Evolutionary conservation across 2,329 filamentous ascomycete species (phyloP), one percentile per base, ranked within the genome.

Genomic region (Colletotrichum orchidophilum): DNA sequence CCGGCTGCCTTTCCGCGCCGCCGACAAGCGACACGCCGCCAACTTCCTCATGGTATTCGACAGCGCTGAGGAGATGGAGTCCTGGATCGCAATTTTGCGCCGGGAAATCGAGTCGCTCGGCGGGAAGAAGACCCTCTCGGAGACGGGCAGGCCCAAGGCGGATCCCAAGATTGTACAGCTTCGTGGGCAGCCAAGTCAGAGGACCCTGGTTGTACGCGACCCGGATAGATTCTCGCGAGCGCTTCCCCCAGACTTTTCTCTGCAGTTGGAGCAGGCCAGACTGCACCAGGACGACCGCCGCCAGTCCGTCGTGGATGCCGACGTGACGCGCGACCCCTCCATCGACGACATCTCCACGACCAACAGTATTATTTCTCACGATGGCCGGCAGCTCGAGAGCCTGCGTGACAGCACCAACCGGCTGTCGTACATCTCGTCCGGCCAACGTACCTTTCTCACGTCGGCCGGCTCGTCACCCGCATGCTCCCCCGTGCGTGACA

Each of bases 1-100:
- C 1, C 88, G 91, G 64, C 82, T 94, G 60, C 87, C 90, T 2
- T 87, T 93, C 50, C 87, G 89, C 50, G 85, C 83, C 49, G 79
- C 83, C 11, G 88, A 91, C 65, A 88, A 87, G 76, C 87, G 87
- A 72, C 83, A 86, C 21, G 88, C 88, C 1, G 86, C 88, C 1
- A 93, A 90, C 73, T 87, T 95, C 66, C 82, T 96, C 27, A 86
- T 96, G 78, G 89, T 96, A 0, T 91, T 95, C 73, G 90, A 94
- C 63, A 90, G 84, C 71, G 90, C 92, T 2, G 89, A 92, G 73
- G 91, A 93, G 54, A 93, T 96, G 92, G 91, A 94, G 71, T 82
- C 84, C 53, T 96, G 94, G 94, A 89, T 96, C 78, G 85, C 87
- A 1, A 85, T 87, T 0, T 82, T 96, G 33, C 88, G 93, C 49